A percentile compares a stretch with the other conserved stretches of the same genome.
Conservation (phyloP, 306 rosid genomes). For the Glycine tomentella region DNA sequence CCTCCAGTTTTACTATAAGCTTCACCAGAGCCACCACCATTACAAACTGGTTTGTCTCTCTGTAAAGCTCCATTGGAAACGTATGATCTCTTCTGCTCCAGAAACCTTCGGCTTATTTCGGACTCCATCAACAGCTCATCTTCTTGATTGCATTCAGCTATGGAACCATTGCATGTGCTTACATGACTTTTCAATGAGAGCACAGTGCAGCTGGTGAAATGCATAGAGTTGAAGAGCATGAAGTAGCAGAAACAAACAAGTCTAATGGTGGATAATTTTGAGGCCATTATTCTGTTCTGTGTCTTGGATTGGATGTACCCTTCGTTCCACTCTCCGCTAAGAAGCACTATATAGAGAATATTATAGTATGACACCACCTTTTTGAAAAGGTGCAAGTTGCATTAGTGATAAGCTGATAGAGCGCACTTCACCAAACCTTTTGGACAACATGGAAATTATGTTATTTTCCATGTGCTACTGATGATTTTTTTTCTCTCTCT, state of each 20-base stretch:
- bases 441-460: conserved; percentile 26
- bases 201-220: conserved; percentile 40
- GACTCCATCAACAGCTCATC: conserved; percentile 79
- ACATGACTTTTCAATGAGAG: conserved; percentile 22
- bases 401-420: conserved; percentile 54
- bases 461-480: conserved; percentile 31
- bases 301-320: neutral
- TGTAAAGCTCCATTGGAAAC: conserved; percentile 65
- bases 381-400: conserved; percentile 51
- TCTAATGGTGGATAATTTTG: conserved; percentile 51
- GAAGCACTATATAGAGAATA: conserved; percentile 38
- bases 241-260: conserved; percentile 45
- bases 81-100: conserved; percentile 59
- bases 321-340: conserved; percentile 26
- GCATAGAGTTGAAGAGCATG: conserved; percentile 48
- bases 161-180: conserved; percentile 71
- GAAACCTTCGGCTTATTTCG: conserved; percentile 71
- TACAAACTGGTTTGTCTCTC: conserved; percentile 62
- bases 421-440: conserved; percentile 67
- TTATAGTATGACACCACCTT: conserved; percentile 13
- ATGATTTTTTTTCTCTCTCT: conserved; percentile 28
- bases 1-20: conserved; percentile 63
- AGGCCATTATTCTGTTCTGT: conserved; percentile 32
- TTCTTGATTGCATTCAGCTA: conserved; percentile 70
- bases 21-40: conserved; percentile 58